phyloP scores from a whole-genome alignment of 345 rosid genomes.

The Eucalyptus dawsonii region DNA sequence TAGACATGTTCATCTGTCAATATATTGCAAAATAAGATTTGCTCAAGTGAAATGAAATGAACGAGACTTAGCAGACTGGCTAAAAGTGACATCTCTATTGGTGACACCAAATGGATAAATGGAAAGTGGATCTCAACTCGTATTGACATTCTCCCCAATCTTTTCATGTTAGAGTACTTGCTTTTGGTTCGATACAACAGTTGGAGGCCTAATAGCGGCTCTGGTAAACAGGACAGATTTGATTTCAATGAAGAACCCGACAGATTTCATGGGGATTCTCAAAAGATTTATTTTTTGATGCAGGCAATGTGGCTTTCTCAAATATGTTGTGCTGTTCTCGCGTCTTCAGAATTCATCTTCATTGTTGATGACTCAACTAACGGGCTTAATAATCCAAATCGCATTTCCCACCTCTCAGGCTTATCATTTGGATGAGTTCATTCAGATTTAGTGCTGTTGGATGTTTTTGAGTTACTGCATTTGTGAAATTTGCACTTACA shows the following conservation, averaged over 20 bases:
- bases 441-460: neutral
- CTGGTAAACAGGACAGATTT: neutral
- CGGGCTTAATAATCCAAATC: neutral
- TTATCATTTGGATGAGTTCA: neutral
- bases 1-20: neutral
- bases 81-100: neutral
- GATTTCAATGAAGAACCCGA: neutral
- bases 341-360: neutral
- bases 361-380: neutral
- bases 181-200: slow-evolving; percentile 4
- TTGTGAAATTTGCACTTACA: neutral
- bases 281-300: neutral
- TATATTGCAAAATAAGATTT: neutral
- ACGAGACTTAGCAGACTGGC: neutral
- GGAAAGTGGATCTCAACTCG: neutral
- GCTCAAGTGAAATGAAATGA: neutral
- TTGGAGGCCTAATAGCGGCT: slow-evolving; percentile 10
- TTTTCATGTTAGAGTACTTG: neutral
- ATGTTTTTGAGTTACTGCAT: neutral
- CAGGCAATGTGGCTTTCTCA: slow-evolving; percentile 55
- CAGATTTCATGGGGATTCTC: neutral
- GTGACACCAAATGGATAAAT: neutral
- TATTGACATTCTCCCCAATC: neutral
- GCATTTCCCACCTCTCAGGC: neutral
- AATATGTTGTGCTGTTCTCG: neutral